phyloP scores from a whole-genome alignment of 2,329 filamentous ascomycete species.

The Aspergillus sp. region DNA sequence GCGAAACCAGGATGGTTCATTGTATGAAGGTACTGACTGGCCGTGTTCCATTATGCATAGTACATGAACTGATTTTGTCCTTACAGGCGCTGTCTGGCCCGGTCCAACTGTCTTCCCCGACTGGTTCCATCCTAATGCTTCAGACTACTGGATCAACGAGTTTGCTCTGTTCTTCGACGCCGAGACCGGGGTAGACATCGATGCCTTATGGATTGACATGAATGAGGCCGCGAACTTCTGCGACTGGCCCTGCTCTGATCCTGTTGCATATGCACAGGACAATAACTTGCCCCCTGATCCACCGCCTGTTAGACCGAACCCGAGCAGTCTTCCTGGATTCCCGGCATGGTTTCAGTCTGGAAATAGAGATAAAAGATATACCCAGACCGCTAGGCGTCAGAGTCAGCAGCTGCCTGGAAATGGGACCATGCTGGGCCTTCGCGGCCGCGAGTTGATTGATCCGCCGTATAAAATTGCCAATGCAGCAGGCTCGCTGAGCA shows the following conservation, averaged over 20 bases:
- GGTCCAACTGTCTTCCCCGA: constrained; percentile 72
- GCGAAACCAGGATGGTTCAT: constrained; percentile 53
- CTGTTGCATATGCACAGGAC: constrained; percentile 50
- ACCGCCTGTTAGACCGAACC: constrained; percentile 59
- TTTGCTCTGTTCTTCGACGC: constrained; percentile 65
- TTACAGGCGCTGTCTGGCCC: constrained; percentile 70
- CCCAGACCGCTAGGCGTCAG: background rate
- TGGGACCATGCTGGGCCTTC: constrained; percentile 52
- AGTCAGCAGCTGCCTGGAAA: background rate
- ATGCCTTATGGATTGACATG: constrained; percentile 77
- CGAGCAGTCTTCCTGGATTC: constrained; percentile 67
- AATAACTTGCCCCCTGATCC: constrained; percentile 56
- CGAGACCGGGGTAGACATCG: constrained; percentile 68
- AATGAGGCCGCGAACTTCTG: constrained; percentile 59
- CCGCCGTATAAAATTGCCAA: constrained; percentile 68
- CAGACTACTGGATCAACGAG: constrained; percentile 69
- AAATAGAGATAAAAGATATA: constrained; percentile 1
- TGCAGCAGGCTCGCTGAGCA: constrained; percentile 52
- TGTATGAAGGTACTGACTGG: constrained; percentile 47
- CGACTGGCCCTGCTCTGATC: constrained; percentile 56
- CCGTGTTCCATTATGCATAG: background rate
- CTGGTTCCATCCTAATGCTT: constrained; percentile 68
- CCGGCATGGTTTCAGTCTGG: constrained; percentile 66
- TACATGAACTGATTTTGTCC: background rate
- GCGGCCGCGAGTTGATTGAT: constrained; percentile 62